A percentile compares a stretch with the other conserved stretches of the same genome.
These are phyloP conservation scores for Moesziomyces sp. DNA, from an alignment of 1,284 basidiomycete genomes.

Conservation along the genomic window DNA sequence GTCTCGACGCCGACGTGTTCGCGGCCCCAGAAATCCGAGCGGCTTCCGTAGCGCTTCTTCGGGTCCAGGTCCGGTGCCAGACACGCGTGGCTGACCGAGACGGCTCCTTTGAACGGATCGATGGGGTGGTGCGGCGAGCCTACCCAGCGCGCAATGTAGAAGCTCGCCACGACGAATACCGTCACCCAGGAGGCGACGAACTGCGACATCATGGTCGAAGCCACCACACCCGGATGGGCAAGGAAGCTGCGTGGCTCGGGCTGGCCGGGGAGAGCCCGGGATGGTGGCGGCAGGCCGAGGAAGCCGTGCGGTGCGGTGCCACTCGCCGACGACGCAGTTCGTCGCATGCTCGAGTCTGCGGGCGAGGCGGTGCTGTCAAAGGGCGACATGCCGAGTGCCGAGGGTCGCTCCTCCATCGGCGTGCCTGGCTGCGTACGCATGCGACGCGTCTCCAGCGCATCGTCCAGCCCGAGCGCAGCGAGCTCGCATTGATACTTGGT, in stretches of 20 bases:
- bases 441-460: constrained; percentile 49
- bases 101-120: constrained; percentile 64
- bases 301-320: constrained; percentile 30
- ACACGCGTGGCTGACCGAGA: constrained; percentile 60
- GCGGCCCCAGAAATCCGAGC: constrained; percentile 55
- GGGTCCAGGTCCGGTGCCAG: constrained; percentile 57
- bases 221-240: constrained; percentile 67
- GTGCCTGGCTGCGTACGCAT: constrained; percentile 51
- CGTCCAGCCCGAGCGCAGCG: constrained; percentile 62
- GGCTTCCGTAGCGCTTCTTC: constrained; percentile 62
- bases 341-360: constrained; percentile 12
- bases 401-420: constrained; percentile 43
- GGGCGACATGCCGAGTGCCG: constrained; percentile 24
- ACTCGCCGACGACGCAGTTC: constrained; percentile 28
- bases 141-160: constrained; percentile 64
- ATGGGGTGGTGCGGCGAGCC: constrained; percentile 65
- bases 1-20: constrained; percentile 60
- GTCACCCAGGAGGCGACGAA: constrained; percentile 57
- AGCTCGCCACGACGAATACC: constrained; percentile 54
- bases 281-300: constrained; percentile 39
- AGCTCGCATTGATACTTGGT: constrained; percentile 68
- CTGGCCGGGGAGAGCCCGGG: constrained; percentile 23
- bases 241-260: constrained; percentile 58
- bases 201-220: constrained; percentile 65
- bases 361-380: not conserved